Conservation (phyloP, 495 filamentous ascomycete genomes). For the Hypoxylon fragiforme region DNA sequence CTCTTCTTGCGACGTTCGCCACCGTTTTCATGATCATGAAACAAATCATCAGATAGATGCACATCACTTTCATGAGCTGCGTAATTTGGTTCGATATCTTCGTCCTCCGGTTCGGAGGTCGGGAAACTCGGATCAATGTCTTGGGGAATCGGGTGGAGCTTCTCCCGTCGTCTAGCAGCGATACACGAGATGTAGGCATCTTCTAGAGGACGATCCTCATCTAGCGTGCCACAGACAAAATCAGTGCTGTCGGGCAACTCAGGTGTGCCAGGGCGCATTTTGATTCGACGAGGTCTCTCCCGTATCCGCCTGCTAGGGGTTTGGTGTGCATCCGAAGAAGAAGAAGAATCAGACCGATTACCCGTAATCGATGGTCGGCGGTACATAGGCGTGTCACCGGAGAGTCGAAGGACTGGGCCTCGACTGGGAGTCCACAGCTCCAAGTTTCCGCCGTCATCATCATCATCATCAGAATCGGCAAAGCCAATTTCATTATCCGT, state of each 20-base stretch:
- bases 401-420: slow-evolving; percentile 50
- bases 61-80: slow-evolving; percentile 59
- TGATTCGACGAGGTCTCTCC: slow-evolving; percentile 46
- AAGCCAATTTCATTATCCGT: slow-evolving; percentile 97
- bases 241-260: slow-evolving; percentile 95
- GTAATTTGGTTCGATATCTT: slow-evolving; percentile 63
- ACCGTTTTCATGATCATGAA: slow-evolving; percentile 42
- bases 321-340: slow-evolving; percentile 25
- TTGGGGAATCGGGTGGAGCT: slow-evolving; percentile 78
- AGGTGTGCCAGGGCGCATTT: slow-evolving; percentile 72
- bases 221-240: slow-evolving; percentile 95
- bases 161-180: slow-evolving; percentile 76
- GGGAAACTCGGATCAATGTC: slow-evolving; percentile 98
- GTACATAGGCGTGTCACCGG: slow-evolving; percentile 41
- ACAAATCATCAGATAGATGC: slow-evolving; percentile 58
- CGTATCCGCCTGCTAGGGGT: slow-evolving; percentile 26
- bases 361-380: slow-evolving; percentile 46
- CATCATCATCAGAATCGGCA: slow-evolving; percentile 83
- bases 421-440: slow-evolving; percentile 74
- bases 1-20: slow-evolving; percentile 45
- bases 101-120: slow-evolving; percentile 86
- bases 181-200: slow-evolving; percentile 86
- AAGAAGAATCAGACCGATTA: slow-evolving; percentile 47
- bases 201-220: slow-evolving; percentile 93
- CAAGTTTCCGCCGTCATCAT: slow-evolving; percentile 77